Evolutionary conservation across 768 basidiomycete genomes (phyloP).

Genomic region (Pleurotus tuber-regium): DNA sequence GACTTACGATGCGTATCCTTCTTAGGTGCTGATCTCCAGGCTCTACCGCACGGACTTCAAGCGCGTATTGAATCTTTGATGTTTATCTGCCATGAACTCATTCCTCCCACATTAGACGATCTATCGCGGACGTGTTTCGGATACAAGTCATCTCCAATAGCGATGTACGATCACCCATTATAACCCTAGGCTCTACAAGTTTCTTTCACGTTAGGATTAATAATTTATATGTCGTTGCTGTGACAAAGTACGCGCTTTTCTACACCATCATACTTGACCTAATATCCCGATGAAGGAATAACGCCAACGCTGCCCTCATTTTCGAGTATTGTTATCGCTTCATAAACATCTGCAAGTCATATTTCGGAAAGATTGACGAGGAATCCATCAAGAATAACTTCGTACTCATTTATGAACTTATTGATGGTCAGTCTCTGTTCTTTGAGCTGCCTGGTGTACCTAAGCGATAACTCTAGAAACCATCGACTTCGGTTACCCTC

Average conservation of each 20-base stretch:
- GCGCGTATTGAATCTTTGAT: conserved; percentile 45
- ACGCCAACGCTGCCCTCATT: conserved; percentile 95
- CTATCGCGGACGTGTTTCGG: conserved; percentile 96
- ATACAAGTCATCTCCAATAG: conserved; percentile 99
- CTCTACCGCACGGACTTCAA: conserved; percentile 97
- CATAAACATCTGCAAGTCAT: conserved; percentile 89
- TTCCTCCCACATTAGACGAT: conserved; percentile 56
- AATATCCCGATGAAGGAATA: conserved; percentile 56
- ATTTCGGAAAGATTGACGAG: conserved; percentile 98
- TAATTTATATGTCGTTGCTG: conserved; percentile 93
- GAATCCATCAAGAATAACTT: conserved; percentile 99
- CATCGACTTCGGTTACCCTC: conserved; percentile 98
- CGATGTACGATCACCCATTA: conserved; percentile 94
- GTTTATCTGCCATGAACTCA: conserved; percentile 9
- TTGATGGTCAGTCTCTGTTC: conserved; percentile 71
- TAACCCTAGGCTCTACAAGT: conserved; percentile 95
- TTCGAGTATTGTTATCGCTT: conserved; percentile 99
- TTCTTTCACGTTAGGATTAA: conserved; percentile 98
- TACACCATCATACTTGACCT: background rate
- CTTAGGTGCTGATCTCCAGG: conserved; percentile 90
- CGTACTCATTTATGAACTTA: conserved; percentile 95
- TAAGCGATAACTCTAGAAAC: conserved; percentile 56
- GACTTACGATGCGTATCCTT: too few relatives aligned
- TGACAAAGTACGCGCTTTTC: conserved; percentile 73
- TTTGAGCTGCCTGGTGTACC: background rate